phyloP scores from a whole-genome alignment of 2,329 filamentous ascomycete species.

The Alternaria atra region DNA sequence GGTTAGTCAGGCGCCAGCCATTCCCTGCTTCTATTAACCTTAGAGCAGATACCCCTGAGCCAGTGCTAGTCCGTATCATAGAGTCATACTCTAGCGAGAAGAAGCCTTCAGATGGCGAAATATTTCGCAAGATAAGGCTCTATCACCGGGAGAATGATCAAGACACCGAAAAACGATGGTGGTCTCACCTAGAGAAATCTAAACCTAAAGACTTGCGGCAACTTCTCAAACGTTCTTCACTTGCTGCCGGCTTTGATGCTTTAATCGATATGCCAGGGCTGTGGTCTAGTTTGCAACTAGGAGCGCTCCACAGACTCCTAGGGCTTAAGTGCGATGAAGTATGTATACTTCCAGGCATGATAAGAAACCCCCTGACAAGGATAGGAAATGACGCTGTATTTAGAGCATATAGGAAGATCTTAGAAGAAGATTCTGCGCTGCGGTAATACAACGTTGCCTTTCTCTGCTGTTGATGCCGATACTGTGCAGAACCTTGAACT shows the following conservation, averaged over 20 bases:
- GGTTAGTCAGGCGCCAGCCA: slow-evolving; percentile 8
- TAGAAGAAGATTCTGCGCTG: slow-evolving; percentile 21
- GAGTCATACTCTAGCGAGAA: slow-evolving; percentile 27
- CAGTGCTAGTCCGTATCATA: slow-evolving; percentile 17
- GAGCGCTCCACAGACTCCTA: slow-evolving; percentile 29
- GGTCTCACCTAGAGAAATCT: slow-evolving; percentile 26
- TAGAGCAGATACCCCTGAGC: slow-evolving; percentile 14
- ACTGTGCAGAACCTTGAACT: slow-evolving; percentile 19
- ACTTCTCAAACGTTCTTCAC: slow-evolving; percentile 18
- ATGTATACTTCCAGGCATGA: background rate
- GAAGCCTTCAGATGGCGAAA: slow-evolving; percentile 26
- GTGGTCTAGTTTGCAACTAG: slow-evolving; percentile 29
- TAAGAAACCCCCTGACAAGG: slow-evolving; percentile 5
- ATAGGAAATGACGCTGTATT: slow-evolving; percentile 27
- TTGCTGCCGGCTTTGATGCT: slow-evolving; percentile 24
- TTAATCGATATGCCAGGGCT: slow-evolving; percentile 31
- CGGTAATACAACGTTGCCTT: slow-evolving; percentile 9
- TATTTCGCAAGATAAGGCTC: slow-evolving; percentile 29
- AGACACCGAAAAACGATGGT: slow-evolving; percentile 23
- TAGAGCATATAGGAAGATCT: slow-evolving; percentile 16
- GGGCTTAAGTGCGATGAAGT: slow-evolving; percentile 32
- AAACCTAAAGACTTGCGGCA: slow-evolving; percentile 28
- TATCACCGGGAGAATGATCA: slow-evolving; percentile 22
- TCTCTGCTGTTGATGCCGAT: slow-evolving; percentile 11
- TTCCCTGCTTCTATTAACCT: background rate